phyloP scores from a whole-genome alignment of 805 yeast species.

The Scheffersomyces lignosus region DNA sequence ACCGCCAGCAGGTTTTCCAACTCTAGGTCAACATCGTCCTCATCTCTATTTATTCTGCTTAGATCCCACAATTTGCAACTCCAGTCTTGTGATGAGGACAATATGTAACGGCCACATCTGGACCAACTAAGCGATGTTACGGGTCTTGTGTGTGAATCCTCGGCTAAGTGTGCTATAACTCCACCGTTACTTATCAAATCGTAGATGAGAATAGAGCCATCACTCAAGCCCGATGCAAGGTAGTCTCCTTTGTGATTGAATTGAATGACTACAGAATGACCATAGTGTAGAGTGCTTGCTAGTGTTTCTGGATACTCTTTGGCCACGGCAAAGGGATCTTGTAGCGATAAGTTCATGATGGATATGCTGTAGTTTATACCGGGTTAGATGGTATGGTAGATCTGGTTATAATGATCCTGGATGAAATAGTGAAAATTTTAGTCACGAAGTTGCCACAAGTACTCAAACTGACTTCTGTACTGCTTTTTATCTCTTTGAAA shows the following conservation, averaged over 20 bases:
- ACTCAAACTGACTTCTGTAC: no score
- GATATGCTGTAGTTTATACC: no score
- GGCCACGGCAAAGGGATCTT: slow-evolving; percentile 89
- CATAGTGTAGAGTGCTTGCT: slow-evolving; percentile 66
- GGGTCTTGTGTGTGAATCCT: slow-evolving; percentile 63
- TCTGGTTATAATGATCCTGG: no score
- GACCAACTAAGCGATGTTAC: slow-evolving; percentile 81
- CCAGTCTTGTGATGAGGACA: slow-evolving; percentile 83
- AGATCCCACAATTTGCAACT: slow-evolving; percentile 80
- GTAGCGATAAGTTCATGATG: slow-evolving; percentile 72
- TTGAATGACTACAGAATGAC: slow-evolving; percentile 64
- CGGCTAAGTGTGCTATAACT: slow-evolving; percentile 52
- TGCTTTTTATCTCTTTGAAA: no score
- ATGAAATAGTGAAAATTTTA: no score
- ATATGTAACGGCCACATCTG: slow-evolving; percentile 61
- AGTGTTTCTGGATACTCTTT: slow-evolving; percentile 88
- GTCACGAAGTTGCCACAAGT: no score
- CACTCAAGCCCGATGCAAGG: slow-evolving; percentile 73
- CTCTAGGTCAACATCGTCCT: slow-evolving; percentile 19
- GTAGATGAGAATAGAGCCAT: slow-evolving; percentile 72
- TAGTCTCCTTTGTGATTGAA: slow-evolving; percentile 81
- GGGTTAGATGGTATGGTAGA: no score
- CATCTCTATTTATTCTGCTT: slow-evolving; percentile 20
- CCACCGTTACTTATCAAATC: slow-evolving; percentile 67
- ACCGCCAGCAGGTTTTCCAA: slow-evolving; percentile 24